phyloP scores from a whole-genome alignment of 2,329 filamentous ascomycete genomes.

The Lasiodiplodia hormozganensis region DNA sequence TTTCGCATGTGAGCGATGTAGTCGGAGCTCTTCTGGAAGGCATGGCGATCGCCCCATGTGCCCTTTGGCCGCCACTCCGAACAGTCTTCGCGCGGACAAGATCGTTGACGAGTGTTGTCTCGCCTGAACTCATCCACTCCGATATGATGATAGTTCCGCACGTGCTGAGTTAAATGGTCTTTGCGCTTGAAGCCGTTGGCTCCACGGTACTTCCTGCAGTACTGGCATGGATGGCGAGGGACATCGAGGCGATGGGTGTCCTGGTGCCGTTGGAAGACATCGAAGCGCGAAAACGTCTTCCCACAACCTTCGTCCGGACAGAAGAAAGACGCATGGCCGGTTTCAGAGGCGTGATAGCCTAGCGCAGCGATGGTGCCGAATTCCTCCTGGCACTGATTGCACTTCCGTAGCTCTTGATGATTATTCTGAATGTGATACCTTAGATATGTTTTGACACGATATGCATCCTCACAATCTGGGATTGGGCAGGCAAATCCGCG shows the following conservation, averaged over 20 bases:
- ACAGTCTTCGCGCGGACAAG: conserved; percentile 37
- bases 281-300: conserved; percentile 30
- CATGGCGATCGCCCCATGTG: not conserved
- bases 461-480: no score
- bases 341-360: conserved; percentile 27
- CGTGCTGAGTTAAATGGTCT: conserved; percentile 49
- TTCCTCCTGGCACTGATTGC: no score
- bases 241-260: conserved; percentile 28
- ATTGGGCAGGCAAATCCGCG: no score
- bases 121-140: conserved; percentile 36
- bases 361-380: no score
- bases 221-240: conserved; percentile 38
- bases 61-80: conserved; percentile 31
- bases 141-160: conserved; percentile 47
- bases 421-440: no score
- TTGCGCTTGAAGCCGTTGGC: conserved; percentile 45
- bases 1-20: conserved; percentile 48
- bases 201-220: conserved; percentile 45
- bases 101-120: no score
- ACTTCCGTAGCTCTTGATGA: no score
- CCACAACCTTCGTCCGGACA: conserved; percentile 31
- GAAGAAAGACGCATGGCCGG: conserved; percentile 30
- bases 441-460: no score
- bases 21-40: conserved; percentile 36
- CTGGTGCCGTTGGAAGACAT: conserved; percentile 31